Base-by-base conservation (phyloP, 306 rosid species). In the Benincasa hispida region DNA sequence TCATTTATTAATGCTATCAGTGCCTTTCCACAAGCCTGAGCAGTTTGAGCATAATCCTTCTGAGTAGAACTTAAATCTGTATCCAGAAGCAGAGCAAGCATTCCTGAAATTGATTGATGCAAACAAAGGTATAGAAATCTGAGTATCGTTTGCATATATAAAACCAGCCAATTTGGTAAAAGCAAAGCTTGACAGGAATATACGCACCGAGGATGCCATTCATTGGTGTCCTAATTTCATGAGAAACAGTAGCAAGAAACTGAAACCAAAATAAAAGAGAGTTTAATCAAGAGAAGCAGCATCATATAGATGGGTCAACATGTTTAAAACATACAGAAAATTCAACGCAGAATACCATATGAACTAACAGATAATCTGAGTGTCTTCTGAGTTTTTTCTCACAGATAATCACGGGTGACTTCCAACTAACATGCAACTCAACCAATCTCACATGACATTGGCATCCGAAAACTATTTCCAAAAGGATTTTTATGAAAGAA, bases 161-260 rank as follows among this genome's bases (percentile, higher is more conserved):
- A 72, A 72, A 72, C 59, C 19, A 22, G n/a, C 15, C 54, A 37
- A 37, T 37, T 39, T n/a, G 2, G 68, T 4, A 47, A 72, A 77
- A 58, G 13, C 25, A 74, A 84, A 78, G 70, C 25, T 5, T 45
- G 55, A 59, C 50, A 54, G 30, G 18, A 60, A 21, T 53, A 68
- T 21, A 77, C 78, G 76, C 86, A 95, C 99, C 99, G 41, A 95
- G 91, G 79, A 95, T 89, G 78, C 99, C 99, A 74, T 95, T 92
- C 98, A 95, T 92, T 30, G 99, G 99, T n/a, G 99, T 95, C 83
- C 99, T 87, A 30, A 95, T 95, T 92, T 95, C 99, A 77, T 95
- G 99, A 76, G 99, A 95, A 53, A 95, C 98, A 19, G 98, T 95
- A 39, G 99, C 99, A 76, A 95, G 90, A 88, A 92, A 92, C 97